These are phyloP conservation scores for Scedosporium minutisporum DNA, from an alignment of 2,329 filamentous ascomycete species.

Conservation along the genomic window DNA sequence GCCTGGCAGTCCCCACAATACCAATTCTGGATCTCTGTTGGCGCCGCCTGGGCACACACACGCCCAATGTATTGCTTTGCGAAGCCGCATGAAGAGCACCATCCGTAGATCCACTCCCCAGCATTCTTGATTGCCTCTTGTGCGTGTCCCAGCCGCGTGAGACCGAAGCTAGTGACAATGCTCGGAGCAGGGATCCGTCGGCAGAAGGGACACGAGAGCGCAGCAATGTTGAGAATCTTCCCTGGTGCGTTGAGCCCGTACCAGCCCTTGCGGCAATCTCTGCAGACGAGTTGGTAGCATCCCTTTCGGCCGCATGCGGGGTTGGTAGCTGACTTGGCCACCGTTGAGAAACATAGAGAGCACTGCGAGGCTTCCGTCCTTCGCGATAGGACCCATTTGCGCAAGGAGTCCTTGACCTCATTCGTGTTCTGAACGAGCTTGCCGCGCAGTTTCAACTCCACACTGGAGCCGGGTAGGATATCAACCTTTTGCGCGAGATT, in stretches of 20 bases:
- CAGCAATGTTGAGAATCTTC: conserved; percentile 34
- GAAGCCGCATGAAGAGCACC: conserved; percentile 33
- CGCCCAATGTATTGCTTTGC: conserved; percentile 32
- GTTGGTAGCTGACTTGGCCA: conserved; percentile 25
- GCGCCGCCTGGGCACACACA: conserved; percentile 31
- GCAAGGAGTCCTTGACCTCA: conserved; percentile 23
- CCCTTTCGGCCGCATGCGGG: conserved; percentile 34
- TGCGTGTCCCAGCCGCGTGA: conserved; percentile 28
- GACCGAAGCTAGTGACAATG: conserved; percentile 24
- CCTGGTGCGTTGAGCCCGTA: conserved; percentile 33
- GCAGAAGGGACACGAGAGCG: conserved; percentile 41
- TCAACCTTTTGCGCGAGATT: conserved; percentile 26
- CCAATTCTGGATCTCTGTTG: conserved; percentile 27
- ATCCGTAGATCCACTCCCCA: conserved; percentile 36
- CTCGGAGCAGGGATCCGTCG: conserved; percentile 29
- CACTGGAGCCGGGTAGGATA: conserved; percentile 19
- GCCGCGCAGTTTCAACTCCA: conserved; percentile 21
- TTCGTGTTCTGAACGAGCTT: conserved; percentile 32
- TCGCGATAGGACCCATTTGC: conserved; percentile 25
- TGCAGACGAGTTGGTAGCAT: conserved; percentile 33
- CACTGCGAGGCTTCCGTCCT: conserved; percentile 29
- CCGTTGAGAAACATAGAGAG: conserved; percentile 33
- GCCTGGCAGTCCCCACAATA: conserved; percentile 28
- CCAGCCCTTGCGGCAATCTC: conserved; percentile 29
- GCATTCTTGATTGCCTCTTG: conserved; percentile 26